Evolutionary conservation across 257 asterid genomes (phyloP).

Genomic region (Solanum habrochaites): DNA sequence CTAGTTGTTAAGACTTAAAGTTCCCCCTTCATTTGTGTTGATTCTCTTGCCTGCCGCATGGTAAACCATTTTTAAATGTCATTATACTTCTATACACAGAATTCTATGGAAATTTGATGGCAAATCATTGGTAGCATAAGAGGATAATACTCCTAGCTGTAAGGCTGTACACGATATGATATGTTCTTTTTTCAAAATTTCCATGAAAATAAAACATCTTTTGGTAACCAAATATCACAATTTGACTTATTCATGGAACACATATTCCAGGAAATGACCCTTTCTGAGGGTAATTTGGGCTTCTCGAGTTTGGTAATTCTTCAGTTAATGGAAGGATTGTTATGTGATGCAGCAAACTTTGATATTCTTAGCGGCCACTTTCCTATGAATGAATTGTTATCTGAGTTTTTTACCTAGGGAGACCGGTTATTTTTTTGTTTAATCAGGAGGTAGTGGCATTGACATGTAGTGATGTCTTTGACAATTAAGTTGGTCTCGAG

Average conservation of each 20-base stretch:
- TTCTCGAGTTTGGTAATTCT: not conserved
- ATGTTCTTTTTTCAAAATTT: not conserved
- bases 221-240: not conserved
- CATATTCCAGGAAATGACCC: not conserved
- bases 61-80: not conserved
- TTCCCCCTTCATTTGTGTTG: not conserved
- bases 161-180: not conserved
- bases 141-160: not conserved
- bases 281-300: not conserved
- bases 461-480: not conserved
- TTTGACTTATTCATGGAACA: not conserved
- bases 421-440: conserved; percentile 4
- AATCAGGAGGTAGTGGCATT: not conserved
- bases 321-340: not conserved
- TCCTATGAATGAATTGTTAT: not conserved
- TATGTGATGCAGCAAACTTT: not conserved
- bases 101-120: not conserved
- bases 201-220: not conserved
- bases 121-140: not conserved
- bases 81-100: not conserved
- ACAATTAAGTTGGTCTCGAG: not conserved
- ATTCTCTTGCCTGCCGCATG: not conserved
- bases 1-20: not conserved
- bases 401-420: not conserved
- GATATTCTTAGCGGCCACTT: not conserved